Evolutionary conservation across 1,284 basidiomycete genomes (phyloP).

Genomic region (Ceratobasidium sp.): DNA sequence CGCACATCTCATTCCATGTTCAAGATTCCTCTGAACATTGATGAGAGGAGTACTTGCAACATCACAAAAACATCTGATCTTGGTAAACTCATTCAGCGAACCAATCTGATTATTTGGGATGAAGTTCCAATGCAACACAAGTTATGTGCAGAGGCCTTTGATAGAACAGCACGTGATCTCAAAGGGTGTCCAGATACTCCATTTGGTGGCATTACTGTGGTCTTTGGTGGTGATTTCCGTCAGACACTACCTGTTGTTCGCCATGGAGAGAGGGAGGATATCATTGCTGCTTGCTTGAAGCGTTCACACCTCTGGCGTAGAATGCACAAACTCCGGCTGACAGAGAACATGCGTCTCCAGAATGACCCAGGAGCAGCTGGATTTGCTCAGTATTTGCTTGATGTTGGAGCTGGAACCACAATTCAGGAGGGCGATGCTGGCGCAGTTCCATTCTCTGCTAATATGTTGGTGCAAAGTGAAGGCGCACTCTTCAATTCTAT

Average conservation of each 20-base stretch:
- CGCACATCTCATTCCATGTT: slow-evolving; percentile 59
- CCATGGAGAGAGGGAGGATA: slow-evolving; percentile 53
- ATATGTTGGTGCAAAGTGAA: slow-evolving; percentile 48
- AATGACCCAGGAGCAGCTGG: slow-evolving; percentile 47
- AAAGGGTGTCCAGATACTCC: slow-evolving; percentile 44
- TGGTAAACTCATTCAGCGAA: slow-evolving; percentile 51
- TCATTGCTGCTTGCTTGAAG: slow-evolving; percentile 54
- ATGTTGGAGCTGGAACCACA: slow-evolving; percentile 57
- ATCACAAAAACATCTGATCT: slow-evolving; percentile 47
- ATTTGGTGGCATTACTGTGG: slow-evolving; percentile 58
- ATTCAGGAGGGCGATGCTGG: slow-evolving; percentile 42
- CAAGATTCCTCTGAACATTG: slow-evolving; percentile 58
- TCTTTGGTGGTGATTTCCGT: slow-evolving; percentile 59
- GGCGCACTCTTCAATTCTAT: slow-evolving; percentile 52
- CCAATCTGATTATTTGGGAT: slow-evolving; percentile 57
- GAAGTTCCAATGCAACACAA: slow-evolving; percentile 56
- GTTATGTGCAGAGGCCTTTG: slow-evolving; percentile 53
- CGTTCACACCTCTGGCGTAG: slow-evolving; percentile 55
- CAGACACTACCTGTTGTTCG: slow-evolving; percentile 58
- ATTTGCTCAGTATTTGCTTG: slow-evolving; percentile 58
- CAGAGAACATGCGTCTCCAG: slow-evolving; percentile 56
- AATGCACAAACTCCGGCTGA: slow-evolving; percentile 52
- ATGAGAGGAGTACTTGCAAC: slow-evolving; percentile 49
- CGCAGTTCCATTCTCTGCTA: slow-evolving; percentile 51
- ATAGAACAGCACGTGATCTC: slow-evolving; percentile 53